phyloP scores from a whole-genome alignment of 148 eudicot species.

The Chenopodium berlandieri region DNA sequence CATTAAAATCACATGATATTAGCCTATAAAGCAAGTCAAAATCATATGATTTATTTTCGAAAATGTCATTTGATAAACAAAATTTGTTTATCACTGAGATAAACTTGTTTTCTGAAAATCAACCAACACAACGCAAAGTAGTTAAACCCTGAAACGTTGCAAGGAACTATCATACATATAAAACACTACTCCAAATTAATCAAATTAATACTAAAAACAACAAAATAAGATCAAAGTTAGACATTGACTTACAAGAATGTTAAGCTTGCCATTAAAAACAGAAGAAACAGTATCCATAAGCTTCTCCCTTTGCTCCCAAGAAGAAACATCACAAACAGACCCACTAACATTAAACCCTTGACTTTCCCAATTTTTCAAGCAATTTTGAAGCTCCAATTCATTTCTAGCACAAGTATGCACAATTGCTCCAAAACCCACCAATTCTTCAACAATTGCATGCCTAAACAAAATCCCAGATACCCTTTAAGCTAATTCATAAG shows the following conservation, averaged over 20 bases:
- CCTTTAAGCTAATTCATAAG: not conserved
- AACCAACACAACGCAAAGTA: not conserved
- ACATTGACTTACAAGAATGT: conserved; percentile 49
- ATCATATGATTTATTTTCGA: no score
- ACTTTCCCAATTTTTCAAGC: conserved; percentile 51
- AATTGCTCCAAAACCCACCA: conserved; percentile 60
- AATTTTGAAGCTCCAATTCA: conserved; percentile 39
- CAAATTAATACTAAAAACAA: not conserved
- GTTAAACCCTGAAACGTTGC: not conserved
- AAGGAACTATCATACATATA: not conserved
- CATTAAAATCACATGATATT: not conserved
- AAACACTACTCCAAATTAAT: not conserved
- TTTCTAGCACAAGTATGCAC: conserved; percentile 71
- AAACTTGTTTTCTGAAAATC: not conserved
- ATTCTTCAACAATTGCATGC: conserved; percentile 64
- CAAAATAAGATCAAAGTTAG: not conserved
- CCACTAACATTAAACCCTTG: conserved; percentile 53
- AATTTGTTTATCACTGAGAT: no score
- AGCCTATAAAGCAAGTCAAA: not conserved
- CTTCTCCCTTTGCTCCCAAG: conserved; percentile 41
- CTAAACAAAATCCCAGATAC: conserved; percentile 30
- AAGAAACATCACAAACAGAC: conserved; percentile 62
- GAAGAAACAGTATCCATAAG: conserved; percentile 43
- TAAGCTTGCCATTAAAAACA: conserved; percentile 54
- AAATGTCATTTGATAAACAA: no score